Percentiles rank a stretch among this genome's conserved stretches.
phyloP scores from a whole-genome alignment of 805 yeast species.

The Cyberlindnera euphorbiiphila region DNA sequence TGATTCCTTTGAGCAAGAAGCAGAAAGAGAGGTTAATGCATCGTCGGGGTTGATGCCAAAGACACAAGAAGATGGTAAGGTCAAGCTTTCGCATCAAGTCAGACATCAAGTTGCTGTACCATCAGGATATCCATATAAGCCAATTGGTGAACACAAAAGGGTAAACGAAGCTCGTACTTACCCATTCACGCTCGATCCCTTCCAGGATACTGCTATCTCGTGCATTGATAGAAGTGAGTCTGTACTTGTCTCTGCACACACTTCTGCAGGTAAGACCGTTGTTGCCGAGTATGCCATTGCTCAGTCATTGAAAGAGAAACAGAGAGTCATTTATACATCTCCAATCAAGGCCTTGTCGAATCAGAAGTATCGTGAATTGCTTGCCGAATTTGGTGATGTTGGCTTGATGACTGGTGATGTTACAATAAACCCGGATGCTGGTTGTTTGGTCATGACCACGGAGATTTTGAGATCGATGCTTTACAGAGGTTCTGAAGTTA shows the following conservation, averaged over 20 bases:
- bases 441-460: constrained; percentile 97
- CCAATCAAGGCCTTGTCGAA: constrained; percentile 91
- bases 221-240: constrained; percentile 94
- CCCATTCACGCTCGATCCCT: constrained; percentile 93
- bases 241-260: constrained; percentile 95
- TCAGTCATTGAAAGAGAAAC: constrained; percentile 87
- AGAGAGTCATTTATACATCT: constrained; percentile 93
- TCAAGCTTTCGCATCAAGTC: constrained; percentile 85
- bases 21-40: constrained; percentile 82
- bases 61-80: constrained; percentile 42
- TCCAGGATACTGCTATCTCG: constrained; percentile 94
- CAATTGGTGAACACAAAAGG: constrained; percentile 85
- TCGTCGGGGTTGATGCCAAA: constrained; percentile 62
- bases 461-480: constrained; percentile 96
- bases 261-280: constrained; percentile 98
- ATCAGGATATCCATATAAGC: constrained; percentile 81
- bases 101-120: constrained; percentile 98
- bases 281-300: constrained; percentile 98
- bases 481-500: constrained; percentile 94
- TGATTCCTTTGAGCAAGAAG: constrained; percentile 84
- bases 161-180: constrained; percentile 77
- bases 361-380: constrained; percentile 85
- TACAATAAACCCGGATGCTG: constrained; percentile 96
- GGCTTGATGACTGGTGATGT: constrained; percentile 99
- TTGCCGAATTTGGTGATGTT: constrained; percentile 89